These are phyloP conservation scores for Musa troglodytarum DNA, from an alignment of 176 grass and related monocot genomes.

Conservation along the genomic window DNA sequence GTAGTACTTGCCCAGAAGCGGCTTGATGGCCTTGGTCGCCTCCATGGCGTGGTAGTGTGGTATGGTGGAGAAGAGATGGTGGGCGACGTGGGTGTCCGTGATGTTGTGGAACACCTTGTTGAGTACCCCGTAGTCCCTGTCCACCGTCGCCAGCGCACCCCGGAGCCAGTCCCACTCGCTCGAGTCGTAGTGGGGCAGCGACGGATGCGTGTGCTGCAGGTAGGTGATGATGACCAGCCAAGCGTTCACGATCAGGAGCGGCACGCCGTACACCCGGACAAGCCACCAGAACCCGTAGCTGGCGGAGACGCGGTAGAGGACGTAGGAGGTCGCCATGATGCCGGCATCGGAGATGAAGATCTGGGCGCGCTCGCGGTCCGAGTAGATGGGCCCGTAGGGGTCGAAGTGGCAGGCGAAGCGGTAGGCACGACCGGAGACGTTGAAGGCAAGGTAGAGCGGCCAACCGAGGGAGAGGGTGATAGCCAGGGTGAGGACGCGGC, in stretches of 20 bases:
- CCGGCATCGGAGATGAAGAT: slow-evolving; percentile 77
- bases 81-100: slow-evolving; percentile 88
- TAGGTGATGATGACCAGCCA: slow-evolving; percentile 88
- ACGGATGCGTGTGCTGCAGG: slow-evolving; percentile 86
- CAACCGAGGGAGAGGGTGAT: slow-evolving; percentile 76
- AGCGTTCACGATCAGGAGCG: slow-evolving; percentile 78
- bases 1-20: slow-evolving; percentile 86
- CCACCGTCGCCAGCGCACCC: slow-evolving; percentile 74
- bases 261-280: slow-evolving; percentile 54
- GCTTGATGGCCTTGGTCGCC: slow-evolving; percentile 77
- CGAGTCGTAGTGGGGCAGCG: slow-evolving; percentile 87
- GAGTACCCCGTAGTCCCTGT: slow-evolving; percentile 86
- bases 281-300: slow-evolving; percentile 66
- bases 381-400: slow-evolving; percentile 81
- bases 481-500: slow-evolving; percentile 35
- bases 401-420: slow-evolving; percentile 91
- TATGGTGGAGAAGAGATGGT: slow-evolving; percentile 98
- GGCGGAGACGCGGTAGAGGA: slow-evolving; percentile 37
- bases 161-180: slow-evolving; percentile 95
- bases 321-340: slow-evolving; percentile 22
- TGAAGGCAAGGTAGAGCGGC: slow-evolving; percentile 72
- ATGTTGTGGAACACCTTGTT: slow-evolving; percentile 96
- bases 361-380: slow-evolving; percentile 60
- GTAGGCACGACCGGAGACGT: slow-evolving; percentile 76
- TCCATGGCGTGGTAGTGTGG: slow-evolving; percentile 98